These are phyloP conservation scores for Parsonsia alboflavescens DNA, from an alignment of 257 asterid genomes.

Conservation along the genomic window DNA sequence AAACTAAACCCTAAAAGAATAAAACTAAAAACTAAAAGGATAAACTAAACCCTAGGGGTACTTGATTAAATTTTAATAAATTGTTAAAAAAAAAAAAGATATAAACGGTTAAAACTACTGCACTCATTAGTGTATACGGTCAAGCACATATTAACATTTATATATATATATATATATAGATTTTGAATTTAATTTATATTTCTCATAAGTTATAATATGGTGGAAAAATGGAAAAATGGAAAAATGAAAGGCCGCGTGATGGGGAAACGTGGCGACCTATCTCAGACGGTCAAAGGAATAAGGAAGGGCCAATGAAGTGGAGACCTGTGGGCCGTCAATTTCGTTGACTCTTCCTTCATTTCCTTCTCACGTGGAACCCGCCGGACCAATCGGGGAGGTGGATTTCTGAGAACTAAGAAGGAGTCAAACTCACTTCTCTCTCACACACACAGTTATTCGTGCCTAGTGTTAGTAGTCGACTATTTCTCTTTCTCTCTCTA, in stretches of 20 bases:
- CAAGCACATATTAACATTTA: no score
- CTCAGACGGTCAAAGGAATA: slow-evolving; percentile 5
- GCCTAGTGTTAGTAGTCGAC: neutral
- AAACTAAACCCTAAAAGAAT: no score
- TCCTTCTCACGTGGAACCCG: slow-evolving; percentile 19
- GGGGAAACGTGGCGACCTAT: slow-evolving; percentile 7
- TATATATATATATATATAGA: no score
- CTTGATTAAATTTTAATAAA: no score
- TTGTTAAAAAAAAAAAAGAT: no score
- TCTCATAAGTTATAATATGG: no score
- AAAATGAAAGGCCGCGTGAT: neutral
- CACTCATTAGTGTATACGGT: no score
- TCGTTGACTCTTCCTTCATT: slow-evolving; percentile 24
- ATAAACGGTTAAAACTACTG: no score
- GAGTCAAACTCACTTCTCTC: slow-evolving; percentile 36
- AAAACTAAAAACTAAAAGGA: no score
- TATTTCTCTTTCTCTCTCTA: neutral
- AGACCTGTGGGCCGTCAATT: slow-evolving; percentile 18
- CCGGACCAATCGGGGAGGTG: slow-evolving; percentile 22
- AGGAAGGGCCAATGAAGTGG: slow-evolving; percentile 8
- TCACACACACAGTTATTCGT: neutral
- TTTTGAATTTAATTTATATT: no score
- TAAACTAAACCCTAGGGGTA: no score
- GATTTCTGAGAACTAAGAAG: slow-evolving; percentile 15
- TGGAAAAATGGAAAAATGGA: neutral